These are phyloP conservation scores for Chiua sp. DNA, from an alignment of 1,284 basidiomycete genomes.

Conservation along the genomic window DNA sequence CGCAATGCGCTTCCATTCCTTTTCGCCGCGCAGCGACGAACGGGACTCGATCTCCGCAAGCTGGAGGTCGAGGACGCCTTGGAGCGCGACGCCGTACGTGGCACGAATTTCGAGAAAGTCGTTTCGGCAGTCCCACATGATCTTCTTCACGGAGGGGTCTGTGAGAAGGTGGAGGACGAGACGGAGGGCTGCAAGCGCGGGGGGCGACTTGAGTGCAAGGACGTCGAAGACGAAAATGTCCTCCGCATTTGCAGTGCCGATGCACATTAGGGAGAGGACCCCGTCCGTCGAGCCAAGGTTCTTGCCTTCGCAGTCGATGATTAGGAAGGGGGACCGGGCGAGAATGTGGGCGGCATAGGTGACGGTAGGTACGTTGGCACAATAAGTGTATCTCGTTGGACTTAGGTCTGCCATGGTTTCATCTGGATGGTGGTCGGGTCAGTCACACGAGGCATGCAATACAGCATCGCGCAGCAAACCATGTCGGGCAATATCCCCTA, in stretches of 20 bases:
- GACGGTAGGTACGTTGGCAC: constrained; percentile 16
- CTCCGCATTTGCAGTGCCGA: constrained; percentile 44
- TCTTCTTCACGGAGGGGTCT: constrained; percentile 38
- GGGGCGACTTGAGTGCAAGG: constrained; percentile 32
- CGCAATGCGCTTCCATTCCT: constrained; percentile 33
- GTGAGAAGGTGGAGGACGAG: constrained; percentile 36
- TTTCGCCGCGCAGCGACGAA: constrained; percentile 35
- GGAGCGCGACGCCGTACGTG: constrained; percentile 36
- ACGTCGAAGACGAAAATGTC: constrained; percentile 49
- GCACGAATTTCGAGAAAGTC: constrained; percentile 45
- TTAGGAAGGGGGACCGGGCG: constrained; percentile 29
- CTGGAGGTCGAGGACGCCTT: constrained; percentile 47
- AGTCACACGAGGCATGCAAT: constrained; percentile 13
- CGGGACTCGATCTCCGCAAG: constrained; percentile 45
- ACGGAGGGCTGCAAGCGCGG: constrained; percentile 24
- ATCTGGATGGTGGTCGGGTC: constrained; percentile 5
- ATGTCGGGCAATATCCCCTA: constrained; percentile 1
- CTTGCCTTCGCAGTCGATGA: constrained; percentile 45
- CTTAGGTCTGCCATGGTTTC: constrained; percentile 17
- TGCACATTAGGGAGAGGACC: constrained; percentile 46
- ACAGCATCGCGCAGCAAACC: constrained; percentile 11
- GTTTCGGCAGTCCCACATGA: constrained; percentile 53
- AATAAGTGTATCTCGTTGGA: constrained; percentile 24
- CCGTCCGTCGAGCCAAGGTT: constrained; percentile 43
- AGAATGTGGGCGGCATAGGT: constrained; percentile 26